These are phyloP conservation scores for Scalesia atractyloides DNA, from an alignment of 129 eudicot genomes.

Conservation along the genomic window DNA sequence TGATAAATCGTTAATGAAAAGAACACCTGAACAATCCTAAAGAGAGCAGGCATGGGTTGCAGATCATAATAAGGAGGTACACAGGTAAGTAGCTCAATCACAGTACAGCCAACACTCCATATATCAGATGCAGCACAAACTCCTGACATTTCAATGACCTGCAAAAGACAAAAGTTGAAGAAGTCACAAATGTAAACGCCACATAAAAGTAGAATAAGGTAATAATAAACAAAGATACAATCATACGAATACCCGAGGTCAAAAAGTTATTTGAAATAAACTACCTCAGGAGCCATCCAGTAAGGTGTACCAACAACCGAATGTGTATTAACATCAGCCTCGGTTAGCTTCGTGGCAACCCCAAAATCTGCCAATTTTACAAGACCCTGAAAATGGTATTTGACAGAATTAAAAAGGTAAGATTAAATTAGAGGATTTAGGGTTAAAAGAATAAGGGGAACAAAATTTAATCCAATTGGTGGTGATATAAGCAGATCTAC, in stretches of 20 bases:
- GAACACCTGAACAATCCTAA: constrained; percentile 83
- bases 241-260: not conserved
- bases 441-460: constrained; percentile 5
- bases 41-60: constrained; percentile 99
- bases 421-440: not conserved
- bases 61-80: constrained; percentile 97
- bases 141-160: constrained; percentile 99
- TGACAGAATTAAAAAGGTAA: constrained; percentile 6
- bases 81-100: constrained; percentile 95
- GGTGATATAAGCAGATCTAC: constrained; percentile 2
- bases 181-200: not conserved
- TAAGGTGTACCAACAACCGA: constrained; percentile 99
- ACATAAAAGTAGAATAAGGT: constrained; percentile 3
- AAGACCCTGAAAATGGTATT: constrained; percentile 70
- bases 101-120: constrained; percentile 99
- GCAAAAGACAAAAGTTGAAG: constrained; percentile 17
- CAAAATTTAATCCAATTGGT: not conserved
- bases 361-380: constrained; percentile 99
- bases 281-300: constrained; percentile 99
- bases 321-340: constrained; percentile 95
- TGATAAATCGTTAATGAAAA: not conserved
- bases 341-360: constrained; percentile 94
- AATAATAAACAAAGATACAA: not conserved
- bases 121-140: constrained; percentile 99
- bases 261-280: not conserved